These are phyloP conservation scores for Sporothrix pallida DNA, from an alignment of 2,329 filamentous ascomycete genomes.

Conservation along the genomic window DNA sequence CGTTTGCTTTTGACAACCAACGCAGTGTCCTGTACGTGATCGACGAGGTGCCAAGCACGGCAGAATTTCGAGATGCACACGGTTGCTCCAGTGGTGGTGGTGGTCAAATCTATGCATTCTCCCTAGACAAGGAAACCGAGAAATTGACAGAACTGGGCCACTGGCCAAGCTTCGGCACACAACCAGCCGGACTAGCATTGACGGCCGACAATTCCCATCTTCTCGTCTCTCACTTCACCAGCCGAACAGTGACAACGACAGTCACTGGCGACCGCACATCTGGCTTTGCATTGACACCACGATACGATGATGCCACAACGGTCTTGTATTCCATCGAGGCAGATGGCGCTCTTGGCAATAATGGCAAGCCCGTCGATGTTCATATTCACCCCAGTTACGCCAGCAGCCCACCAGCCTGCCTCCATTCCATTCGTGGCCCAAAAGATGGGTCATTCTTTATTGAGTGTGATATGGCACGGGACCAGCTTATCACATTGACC, in stretches of 20 bases:
- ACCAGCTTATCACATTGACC: not conserved
- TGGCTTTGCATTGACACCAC: not conserved
- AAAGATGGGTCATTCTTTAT: not conserved
- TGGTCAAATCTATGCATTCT: not conserved
- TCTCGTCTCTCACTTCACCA: not conserved
- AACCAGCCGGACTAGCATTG: not conserved
- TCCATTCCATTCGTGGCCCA: not conserved
- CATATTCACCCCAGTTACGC: not conserved
- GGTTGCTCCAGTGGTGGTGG: not conserved
- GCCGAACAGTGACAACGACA: not conserved
- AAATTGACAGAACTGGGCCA: not conserved
- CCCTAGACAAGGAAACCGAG: not conserved
- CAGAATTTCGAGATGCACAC: not conserved
- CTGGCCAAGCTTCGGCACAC: not conserved
- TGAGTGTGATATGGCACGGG: not conserved
- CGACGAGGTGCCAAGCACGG: not conserved
- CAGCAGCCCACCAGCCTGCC: not conserved
- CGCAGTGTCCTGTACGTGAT: not conserved
- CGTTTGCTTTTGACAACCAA: not conserved
- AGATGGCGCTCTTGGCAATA: not conserved
- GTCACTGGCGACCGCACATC: not conserved
- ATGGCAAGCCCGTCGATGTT: not conserved
- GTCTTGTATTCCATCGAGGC: not conserved
- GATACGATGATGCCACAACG: not conserved
- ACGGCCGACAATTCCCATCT: not conserved